Percentiles rank a stretch among this genome's conserved stretches.
Conservation (phyloP, 106 monocot genomes). For the Gastrodia elata region DNA sequence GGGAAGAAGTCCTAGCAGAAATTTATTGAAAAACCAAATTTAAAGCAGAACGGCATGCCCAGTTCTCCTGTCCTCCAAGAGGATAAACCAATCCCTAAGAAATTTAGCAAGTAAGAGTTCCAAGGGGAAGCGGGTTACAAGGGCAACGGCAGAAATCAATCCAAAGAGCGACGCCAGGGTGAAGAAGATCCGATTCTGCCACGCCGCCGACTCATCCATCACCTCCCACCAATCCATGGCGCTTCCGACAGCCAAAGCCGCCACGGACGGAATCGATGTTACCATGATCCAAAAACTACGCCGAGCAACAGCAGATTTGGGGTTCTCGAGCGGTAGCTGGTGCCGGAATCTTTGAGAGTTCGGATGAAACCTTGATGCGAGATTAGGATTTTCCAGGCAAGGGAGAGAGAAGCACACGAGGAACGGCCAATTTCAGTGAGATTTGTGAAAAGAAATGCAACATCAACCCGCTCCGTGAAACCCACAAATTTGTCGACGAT, state of each 20-base stretch:
- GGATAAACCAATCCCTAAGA: background rate
- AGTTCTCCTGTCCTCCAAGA: background rate
- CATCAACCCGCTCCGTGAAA: too few relatives aligned
- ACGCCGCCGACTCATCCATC: constrained; percentile 36
- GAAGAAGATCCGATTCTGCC: constrained; percentile 62
- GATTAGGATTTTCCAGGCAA: background rate
- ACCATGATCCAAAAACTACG: background rate
- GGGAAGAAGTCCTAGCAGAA: background rate
- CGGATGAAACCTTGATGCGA: background rate
- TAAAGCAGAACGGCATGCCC: background rate
- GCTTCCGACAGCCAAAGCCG: constrained; percentile 14
- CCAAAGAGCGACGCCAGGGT: constrained; percentile 37
- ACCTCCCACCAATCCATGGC: constrained; percentile 46
- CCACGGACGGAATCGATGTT: constrained; percentile 19
- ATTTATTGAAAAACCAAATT: background rate
- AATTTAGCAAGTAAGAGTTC: background rate
- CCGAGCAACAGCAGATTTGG: background rate
- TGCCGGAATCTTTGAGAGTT: background rate
- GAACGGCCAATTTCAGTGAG: too few relatives aligned
- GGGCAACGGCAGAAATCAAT: constrained; percentile 22
- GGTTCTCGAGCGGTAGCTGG: background rate
- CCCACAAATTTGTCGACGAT: too few relatives aligned
- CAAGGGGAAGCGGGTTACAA: constrained; percentile 8
- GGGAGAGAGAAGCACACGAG: too few relatives aligned
- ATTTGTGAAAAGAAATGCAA: too few relatives aligned